Base-by-base conservation (phyloP, 768 basidiomycete species). In the Lactarius tabidus region DNA sequence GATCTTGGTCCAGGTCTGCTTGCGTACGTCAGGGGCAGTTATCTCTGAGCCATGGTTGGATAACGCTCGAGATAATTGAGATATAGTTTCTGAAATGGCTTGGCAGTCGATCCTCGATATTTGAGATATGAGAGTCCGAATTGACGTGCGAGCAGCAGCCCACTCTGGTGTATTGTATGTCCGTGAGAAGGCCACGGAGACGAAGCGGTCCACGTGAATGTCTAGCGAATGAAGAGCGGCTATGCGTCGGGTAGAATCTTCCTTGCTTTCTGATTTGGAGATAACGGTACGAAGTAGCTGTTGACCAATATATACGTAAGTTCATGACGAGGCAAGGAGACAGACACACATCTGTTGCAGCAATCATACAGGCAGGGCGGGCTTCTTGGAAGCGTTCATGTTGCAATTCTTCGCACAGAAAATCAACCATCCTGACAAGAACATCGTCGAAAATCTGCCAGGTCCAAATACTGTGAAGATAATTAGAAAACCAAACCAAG, bases 351-450 rank as follows among this genome's bases (percentile, higher is more conserved):
- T 81, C 79, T 53, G 85, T 76, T 3, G 88, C 87, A 35, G 82
- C 77, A 31, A 79, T 72, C 76, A 93, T 84, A 20, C 86, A 82
- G 28, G 77, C 75, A 1, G 90, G 85, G 18, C 88, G 82, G 26
- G 83, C 76, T 29, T 79, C 77, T 57, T 79, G 75, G 72, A 91
- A 89, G 4, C 90, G 82, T 63, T 87, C 84, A 68, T 93, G 91
- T 72, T 95, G 93, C 23, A 91, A 75, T 68, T 91, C 87, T 72
- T 90, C 91, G 73, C 88, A 90, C 59, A 94, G 80, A 66, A 91
- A 88, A 67, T 86, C 85, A 17, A 85, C 77, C 41, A 89, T 80
- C 72, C 85, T 88, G 9, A 88, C 88, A 36, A 95, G 77, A n/a
- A 89, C 79, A 59, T 88, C 86, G 29, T 64, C 57, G 38, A 67